Conservation (phyloP, 2,329 filamentous ascomycete genomes). For the Clonostachys chloroleuca region DNA sequence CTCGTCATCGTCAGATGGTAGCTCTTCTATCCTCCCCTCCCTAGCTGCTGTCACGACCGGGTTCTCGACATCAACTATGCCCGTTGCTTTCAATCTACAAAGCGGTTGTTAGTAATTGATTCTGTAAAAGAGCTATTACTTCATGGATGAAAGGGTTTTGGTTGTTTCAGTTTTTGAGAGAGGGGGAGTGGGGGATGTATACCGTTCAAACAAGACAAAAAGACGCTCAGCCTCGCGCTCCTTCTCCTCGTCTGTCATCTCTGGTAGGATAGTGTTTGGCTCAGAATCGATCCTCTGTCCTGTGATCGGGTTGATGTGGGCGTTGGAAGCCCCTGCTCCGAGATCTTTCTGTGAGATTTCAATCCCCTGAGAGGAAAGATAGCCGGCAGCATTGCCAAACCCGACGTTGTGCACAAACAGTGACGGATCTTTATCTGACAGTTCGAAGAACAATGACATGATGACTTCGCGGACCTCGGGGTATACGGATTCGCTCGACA, state of each 20-base stretch:
- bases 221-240: slow-evolving; percentile 85
- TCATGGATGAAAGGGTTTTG: too few species aligned
- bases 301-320: slow-evolving; percentile 74
- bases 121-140: neutral
- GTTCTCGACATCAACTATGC: slow-evolving; percentile 74
- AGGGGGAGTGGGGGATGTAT: slow-evolving; percentile 11
- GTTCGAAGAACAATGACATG: slow-evolving; percentile 77
- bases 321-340: slow-evolving; percentile 13
- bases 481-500: slow-evolving; percentile 69
- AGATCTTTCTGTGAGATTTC: slow-evolving; percentile 64
- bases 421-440: slow-evolving; percentile 75
- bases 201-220: slow-evolving; percentile 89
- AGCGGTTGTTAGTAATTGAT: slow-evolving; percentile 9
- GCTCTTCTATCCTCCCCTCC: slow-evolving; percentile 67
- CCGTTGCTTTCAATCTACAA: slow-evolving; percentile 62
- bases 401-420: slow-evolving; percentile 88
- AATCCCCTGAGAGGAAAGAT: slow-evolving; percentile 53
- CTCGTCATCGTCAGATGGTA: slow-evolving; percentile 44
- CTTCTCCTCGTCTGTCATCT: slow-evolving; percentile 90
- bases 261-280: slow-evolving; percentile 49
- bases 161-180: neutral
- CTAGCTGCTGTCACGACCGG: slow-evolving; percentile 67
- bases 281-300: slow-evolving; percentile 75
- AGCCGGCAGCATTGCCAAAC: slow-evolving; percentile 90
- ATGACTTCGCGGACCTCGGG: slow-evolving; percentile 71